Percentiles rank a stretch among this genome's conserved stretches.
Conservation (phyloP, 169 alveolate species). For the Plasmodium yoelii region DNA sequence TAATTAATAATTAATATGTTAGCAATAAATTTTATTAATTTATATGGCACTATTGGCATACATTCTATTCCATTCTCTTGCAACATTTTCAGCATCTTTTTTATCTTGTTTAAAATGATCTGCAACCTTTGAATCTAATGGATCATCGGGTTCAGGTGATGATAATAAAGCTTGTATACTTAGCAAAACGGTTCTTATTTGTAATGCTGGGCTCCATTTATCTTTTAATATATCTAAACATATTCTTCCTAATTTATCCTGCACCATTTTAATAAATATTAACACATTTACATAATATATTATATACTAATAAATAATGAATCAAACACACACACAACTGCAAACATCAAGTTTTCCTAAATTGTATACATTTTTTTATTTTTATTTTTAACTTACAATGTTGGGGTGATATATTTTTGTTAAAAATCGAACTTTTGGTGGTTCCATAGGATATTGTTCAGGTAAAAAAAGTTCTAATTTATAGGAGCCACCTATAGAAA, state of each 20-base stretch:
- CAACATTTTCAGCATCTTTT: slow-evolving; percentile 92
- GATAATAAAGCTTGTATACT: slow-evolving; percentile 97
- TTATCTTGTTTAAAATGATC: slow-evolving; percentile 95
- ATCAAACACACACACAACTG: neutral
- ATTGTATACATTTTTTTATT: slow-evolving; percentile 47
- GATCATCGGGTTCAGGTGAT: slow-evolving; percentile 99
- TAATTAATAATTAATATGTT: too few species aligned
- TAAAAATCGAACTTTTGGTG: slow-evolving; percentile 97
- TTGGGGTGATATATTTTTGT: slow-evolving; percentile 99
- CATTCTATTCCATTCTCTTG: slow-evolving; percentile 92
- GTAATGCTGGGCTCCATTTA: slow-evolving; percentile 99
- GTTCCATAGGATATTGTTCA: slow-evolving; percentile 99
- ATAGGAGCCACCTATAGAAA: slow-evolving; percentile 92
- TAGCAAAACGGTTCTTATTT: slow-evolving; percentile 96
- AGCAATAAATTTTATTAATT: neutral
- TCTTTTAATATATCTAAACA: slow-evolving; percentile 98
- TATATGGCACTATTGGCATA: slow-evolving; percentile 87
- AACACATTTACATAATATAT: neutral
- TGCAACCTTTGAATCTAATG: slow-evolving; percentile 96
- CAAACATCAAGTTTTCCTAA: neutral
- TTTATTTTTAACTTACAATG: slow-evolving; percentile 85
- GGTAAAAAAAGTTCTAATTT: slow-evolving; percentile 96
- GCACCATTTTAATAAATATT: neutral
- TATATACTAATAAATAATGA: neutral
- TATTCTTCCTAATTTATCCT: slow-evolving; percentile 98